These are phyloP conservation scores for Psidium friedrichsthalianum DNA, from an alignment of 345 rosid genomes.

Conservation along the genomic window DNA sequence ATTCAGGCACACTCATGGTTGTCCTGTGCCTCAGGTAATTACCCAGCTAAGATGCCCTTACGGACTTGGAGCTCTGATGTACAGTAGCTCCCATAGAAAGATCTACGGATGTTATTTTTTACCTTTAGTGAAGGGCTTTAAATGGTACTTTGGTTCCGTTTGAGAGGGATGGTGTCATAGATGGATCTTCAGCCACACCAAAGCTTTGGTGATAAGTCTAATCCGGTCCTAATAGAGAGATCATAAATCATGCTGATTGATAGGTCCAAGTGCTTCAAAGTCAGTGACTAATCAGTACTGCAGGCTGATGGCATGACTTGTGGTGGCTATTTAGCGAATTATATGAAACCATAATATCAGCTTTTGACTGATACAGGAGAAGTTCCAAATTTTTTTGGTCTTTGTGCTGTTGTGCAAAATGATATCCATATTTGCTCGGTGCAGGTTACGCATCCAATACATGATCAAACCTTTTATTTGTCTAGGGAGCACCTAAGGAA, in stretches of 20 bases:
- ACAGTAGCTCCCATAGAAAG: neutral
- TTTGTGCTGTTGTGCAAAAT: neutral
- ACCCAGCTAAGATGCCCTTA: neutral
- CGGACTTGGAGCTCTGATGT: neutral
- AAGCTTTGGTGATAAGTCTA: neutral
- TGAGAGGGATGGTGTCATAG: neutral
- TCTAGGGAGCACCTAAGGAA: constrained; percentile 42
- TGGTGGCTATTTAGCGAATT: neutral
- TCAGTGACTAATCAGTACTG: neutral
- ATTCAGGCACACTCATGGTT: constrained; percentile 55
- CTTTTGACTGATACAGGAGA: neutral
- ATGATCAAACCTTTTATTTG: constrained; percentile 64
- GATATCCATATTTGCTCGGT: neutral
- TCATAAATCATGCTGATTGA: neutral
- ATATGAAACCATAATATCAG: neutral
- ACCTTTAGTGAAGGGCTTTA: neutral
- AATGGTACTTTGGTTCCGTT: neutral
- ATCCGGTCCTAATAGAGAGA: neutral
- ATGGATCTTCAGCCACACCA: neutral
- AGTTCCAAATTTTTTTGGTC: neutral
- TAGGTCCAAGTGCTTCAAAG: neutral
- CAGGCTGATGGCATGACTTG: neutral
- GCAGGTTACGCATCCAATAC: constrained; percentile 62
- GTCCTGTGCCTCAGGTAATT: constrained; percentile 44
- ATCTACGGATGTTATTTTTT: neutral